Evolutionary conservation across 176 grass and related monocot species (phyloP).

Genomic region (Elaeis guineensis): DNA sequence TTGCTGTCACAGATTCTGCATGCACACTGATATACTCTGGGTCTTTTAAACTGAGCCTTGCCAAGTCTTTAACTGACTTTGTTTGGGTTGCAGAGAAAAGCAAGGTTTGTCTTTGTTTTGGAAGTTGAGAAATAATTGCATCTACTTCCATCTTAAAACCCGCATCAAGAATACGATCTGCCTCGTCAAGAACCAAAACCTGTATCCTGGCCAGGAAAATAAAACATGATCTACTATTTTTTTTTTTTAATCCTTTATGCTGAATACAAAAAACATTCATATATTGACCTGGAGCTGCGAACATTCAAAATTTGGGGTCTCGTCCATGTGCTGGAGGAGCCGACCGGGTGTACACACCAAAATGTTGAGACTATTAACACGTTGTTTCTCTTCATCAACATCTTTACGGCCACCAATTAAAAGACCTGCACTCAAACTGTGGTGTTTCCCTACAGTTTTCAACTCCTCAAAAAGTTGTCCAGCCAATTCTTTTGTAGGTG

Average conservation of each 20-base stretch:
- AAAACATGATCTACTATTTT: neutral
- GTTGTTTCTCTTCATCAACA: slow-evolving; percentile 63
- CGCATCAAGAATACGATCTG: slow-evolving; percentile 82
- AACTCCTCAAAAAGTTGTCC: slow-evolving; percentile 73
- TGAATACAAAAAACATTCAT: slow-evolving; percentile 13
- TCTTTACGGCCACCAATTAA: slow-evolving; percentile 76
- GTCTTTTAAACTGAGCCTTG: slow-evolving; percentile 79
- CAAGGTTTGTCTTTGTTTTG: slow-evolving; percentile 68
- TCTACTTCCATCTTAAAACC: slow-evolving; percentile 65
- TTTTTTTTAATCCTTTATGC: neutral
- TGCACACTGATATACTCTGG: slow-evolving; percentile 93
- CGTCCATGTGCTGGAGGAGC: slow-evolving; percentile 79
- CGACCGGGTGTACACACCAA: slow-evolving; percentile 85
- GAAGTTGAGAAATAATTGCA: slow-evolving; percentile 63
- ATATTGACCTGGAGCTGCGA: slow-evolving; percentile 71
- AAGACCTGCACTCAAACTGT: slow-evolving; percentile 53
- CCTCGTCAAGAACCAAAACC: slow-evolving; percentile 93
- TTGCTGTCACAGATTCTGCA: slow-evolving; percentile 59
- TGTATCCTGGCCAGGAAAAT: slow-evolving; percentile 29
- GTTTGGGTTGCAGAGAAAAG: slow-evolving; percentile 94
- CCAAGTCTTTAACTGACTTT: slow-evolving; percentile 82
- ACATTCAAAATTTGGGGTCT: slow-evolving; percentile 83
- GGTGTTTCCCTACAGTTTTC: slow-evolving; percentile 35
- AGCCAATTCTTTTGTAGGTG: slow-evolving; percentile 81
- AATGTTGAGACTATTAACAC: slow-evolving; percentile 64